A percentile compares a stretch with the other conserved stretches of the same genome.
Evolutionary conservation across 2,329 filamentous ascomycete species (phyloP).

Genomic region (Amesomyces nigricolor): DNA sequence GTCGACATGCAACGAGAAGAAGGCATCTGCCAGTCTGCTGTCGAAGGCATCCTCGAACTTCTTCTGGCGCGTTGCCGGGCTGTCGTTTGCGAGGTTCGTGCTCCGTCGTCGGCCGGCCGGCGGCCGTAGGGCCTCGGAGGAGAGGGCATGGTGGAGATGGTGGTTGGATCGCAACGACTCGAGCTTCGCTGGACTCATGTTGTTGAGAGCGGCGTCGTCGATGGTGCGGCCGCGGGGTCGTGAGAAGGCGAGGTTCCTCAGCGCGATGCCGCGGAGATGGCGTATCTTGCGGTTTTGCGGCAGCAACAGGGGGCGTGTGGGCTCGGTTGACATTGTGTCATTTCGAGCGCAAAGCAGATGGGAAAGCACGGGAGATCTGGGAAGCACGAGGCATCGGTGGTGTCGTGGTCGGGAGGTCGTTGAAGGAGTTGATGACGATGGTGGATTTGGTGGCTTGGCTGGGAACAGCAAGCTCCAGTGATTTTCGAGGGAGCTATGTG

Average conservation of each 20-base stretch:
- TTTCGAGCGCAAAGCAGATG: conserved; percentile 4
- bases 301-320: conserved; percentile 46
- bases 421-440: too few species aligned
- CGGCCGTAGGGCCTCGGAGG: conserved; percentile 46
- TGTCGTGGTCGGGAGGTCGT: neutral
- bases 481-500: too few species aligned
- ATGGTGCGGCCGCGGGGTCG: conserved; percentile 55
- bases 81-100: conserved; percentile 43
- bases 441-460: too few species aligned
- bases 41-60: conserved; percentile 69
- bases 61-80: conserved; percentile 56
- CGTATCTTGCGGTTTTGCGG: conserved; percentile 80
- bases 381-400: neutral
- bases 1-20: conserved; percentile 75
- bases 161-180: conserved; percentile 42
- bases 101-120: conserved; percentile 39
- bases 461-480: too few species aligned
- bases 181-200: conserved; percentile 60
- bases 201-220: conserved; percentile 71
- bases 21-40: conserved; percentile 73
- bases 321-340: conserved; percentile 31
- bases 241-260: conserved; percentile 75
- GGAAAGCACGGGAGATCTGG: neutral
- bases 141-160: conserved; percentile 51
- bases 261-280: conserved; percentile 78